A percentile compares a stretch with the other conserved stretches of the same genome.
phyloP scores from a whole-genome alignment of 208 protist genomes.

The Crithidia expoeki region DNA sequence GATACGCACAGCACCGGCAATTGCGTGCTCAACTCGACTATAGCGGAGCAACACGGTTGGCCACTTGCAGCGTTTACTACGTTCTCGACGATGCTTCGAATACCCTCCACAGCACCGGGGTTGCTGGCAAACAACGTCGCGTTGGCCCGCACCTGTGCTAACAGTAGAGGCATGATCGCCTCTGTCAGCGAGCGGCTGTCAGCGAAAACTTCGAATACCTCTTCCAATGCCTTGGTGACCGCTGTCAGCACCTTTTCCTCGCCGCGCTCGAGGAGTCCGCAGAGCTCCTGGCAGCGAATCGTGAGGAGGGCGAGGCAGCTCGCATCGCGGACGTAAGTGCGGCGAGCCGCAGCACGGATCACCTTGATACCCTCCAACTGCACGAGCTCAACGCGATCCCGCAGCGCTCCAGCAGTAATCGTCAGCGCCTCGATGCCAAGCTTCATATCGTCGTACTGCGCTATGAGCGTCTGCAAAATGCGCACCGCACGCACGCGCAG shows the following conservation, averaged over 20 bases:
- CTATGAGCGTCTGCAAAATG: conserved; percentile 41
- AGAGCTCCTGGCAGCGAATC: conserved; percentile 21
- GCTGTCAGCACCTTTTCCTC: conserved; percentile 18
- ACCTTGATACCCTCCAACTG: conserved; percentile 52
- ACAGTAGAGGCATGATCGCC: conserved; percentile 17
- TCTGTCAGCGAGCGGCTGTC: neutral
- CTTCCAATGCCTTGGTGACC: conserved; percentile 20
- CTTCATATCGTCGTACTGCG: conserved; percentile 26
- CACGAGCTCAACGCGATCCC: conserved; percentile 52
- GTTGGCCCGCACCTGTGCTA: conserved; percentile 24
- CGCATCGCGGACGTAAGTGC: conserved; percentile 17
- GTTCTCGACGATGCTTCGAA: conserved; percentile 28
- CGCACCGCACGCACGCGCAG: conserved; percentile 46
- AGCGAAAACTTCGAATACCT: conserved; percentile 22
- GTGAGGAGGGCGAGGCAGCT: conserved; percentile 15
- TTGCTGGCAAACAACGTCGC: conserved; percentile 16
- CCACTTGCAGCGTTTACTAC: conserved; percentile 8
- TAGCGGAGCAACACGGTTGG: neutral
- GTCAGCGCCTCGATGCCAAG: conserved; percentile 36
- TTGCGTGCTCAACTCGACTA: conserved; percentile 17
- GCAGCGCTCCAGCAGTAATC: conserved; percentile 19
- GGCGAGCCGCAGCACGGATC: conserved; percentile 30
- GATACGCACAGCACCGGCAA: conserved; percentile 19
- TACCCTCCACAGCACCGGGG: conserved; percentile 19
- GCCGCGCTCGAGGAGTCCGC: conserved; percentile 17